Conservation (phyloP, 2,329 filamentous ascomycete species). For the Tetracladium maxilliforme region DNA sequence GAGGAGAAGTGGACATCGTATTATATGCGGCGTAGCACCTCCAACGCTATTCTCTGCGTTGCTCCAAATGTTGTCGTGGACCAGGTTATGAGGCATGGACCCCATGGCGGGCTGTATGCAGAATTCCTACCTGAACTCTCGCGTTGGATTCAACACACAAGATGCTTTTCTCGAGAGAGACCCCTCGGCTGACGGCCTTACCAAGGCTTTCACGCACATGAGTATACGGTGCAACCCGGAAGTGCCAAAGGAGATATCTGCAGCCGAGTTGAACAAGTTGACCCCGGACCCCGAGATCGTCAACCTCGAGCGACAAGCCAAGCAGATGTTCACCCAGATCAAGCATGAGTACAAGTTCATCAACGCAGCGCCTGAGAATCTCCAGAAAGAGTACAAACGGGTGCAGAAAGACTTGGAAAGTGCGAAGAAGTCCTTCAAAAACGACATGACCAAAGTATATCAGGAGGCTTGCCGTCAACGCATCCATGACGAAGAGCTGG, state of each 20-base stretch:
- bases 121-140: slow-evolving; percentile 5
- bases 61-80: slow-evolving; percentile 6
- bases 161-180: slow-evolving; percentile 8
- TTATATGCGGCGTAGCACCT: slow-evolving; percentile 8
- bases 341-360: slow-evolving; percentile 8
- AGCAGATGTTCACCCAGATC: slow-evolving; percentile 5
- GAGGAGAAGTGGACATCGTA: slow-evolving; percentile 9
- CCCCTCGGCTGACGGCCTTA: slow-evolving; percentile 5
- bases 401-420: too few species aligned
- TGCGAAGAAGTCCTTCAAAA: too few species aligned
- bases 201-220: slow-evolving; percentile 8
- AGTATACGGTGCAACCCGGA: slow-evolving; percentile 8
- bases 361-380: too few species aligned
- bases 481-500: slow-evolving; percentile 8
- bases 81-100: slow-evolving; percentile 8
- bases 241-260: slow-evolving; percentile 6
- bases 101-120: slow-evolving; percentile 6
- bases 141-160: slow-evolving; percentile 6
- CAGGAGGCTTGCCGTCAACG: too few species aligned
- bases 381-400: too few species aligned
- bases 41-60: slow-evolving; percentile 8
- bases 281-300: slow-evolving; percentile 6
- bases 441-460: too few species aligned
- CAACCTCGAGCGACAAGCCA: slow-evolving; percentile 5
- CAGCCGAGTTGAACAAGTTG: slow-evolving; percentile 5